These are phyloP conservation scores for Albophoma yamanashiensis DNA, from an alignment of 2,329 filamentous ascomycete genomes.

Conservation along the genomic window DNA sequence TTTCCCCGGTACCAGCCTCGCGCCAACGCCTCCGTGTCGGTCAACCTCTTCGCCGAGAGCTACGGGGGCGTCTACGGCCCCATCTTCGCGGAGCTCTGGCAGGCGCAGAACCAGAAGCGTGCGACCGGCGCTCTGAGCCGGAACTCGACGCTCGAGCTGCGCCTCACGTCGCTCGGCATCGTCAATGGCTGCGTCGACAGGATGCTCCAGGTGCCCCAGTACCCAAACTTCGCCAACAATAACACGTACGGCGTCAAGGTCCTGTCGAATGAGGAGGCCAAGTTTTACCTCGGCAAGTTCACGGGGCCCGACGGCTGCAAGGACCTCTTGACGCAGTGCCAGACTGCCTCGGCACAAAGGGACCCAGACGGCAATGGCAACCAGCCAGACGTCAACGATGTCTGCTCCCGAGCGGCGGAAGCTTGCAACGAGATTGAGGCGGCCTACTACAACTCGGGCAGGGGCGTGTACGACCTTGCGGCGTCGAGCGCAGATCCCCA, in stretches of 20 bases:
- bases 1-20: constrained; percentile 49
- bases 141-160: constrained; percentile 46
- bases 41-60: constrained; percentile 59
- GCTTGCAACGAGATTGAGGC: constrained; percentile 39
- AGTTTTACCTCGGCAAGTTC: constrained; percentile 28
- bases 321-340: constrained; percentile 41
- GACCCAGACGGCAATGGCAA: constrained; percentile 32
- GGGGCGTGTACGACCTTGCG: constrained; percentile 52
- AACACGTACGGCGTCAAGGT: constrained; percentile 56
- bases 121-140: constrained; percentile 35
- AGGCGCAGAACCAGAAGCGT: constrained; percentile 50
- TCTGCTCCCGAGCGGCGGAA: constrained; percentile 41
- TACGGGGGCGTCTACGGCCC: constrained; percentile 64
- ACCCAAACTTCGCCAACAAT: constrained; percentile 45
- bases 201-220: constrained; percentile 46
- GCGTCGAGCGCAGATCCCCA: constrained; percentile 47
- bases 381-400: constrained; percentile 23
- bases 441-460: constrained; percentile 43
- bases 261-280: constrained; percentile 40
- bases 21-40: constrained; percentile 35
- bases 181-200: constrained; percentile 62
- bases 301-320: constrained; percentile 34
- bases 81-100: constrained; percentile 46
- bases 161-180: constrained; percentile 54
- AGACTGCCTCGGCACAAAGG: constrained; percentile 23